These are phyloP conservation scores for Sclerotinia borealis DNA, from an alignment of 2,329 filamentous ascomycete species.

Conservation along the genomic window DNA sequence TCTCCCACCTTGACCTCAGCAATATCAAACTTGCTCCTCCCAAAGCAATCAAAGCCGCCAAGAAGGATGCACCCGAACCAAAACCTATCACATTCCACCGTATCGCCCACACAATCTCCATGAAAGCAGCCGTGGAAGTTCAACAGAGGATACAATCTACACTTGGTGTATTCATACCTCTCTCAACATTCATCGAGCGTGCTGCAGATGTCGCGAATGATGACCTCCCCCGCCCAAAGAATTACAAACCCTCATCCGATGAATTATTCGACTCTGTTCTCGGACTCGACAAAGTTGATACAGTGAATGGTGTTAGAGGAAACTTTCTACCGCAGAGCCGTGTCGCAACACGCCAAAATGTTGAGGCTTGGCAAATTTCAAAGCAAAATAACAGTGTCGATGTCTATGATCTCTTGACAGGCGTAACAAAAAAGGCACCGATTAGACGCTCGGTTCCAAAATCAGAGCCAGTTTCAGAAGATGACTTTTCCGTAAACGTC, in stretches of 20 bases:
- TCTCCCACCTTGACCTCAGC: constrained; percentile 82
- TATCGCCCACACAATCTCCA: constrained; percentile 69
- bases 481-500: constrained; percentile 78
- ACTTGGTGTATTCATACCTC: constrained; percentile 72
- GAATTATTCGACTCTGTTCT: constrained; percentile 89
- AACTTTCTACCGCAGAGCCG: constrained; percentile 67
- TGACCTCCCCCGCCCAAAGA: constrained; percentile 63
- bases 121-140: constrained; percentile 70
- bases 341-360: constrained; percentile 38
- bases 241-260: constrained; percentile 61
- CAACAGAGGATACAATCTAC: constrained; percentile 74
- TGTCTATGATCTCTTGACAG: constrained; percentile 75
- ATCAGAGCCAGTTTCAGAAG: constrained; percentile 49
- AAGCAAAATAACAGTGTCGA: constrained; percentile 51
- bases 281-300: constrained; percentile 51
- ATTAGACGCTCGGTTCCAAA: constrained; percentile 27
- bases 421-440: constrained; percentile 32
- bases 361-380: constrained; percentile 22
- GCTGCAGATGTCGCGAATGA: constrained; percentile 86
- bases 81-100: constrained; percentile 44
- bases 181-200: constrained; percentile 80
- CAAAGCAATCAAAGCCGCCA: constrained; percentile 35
- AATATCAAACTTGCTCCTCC: constrained; percentile 67
- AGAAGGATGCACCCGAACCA: constrained; percentile 36
- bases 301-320: constrained; percentile 52